These are phyloP conservation scores for Boletus vermiculosoides DNA, from an alignment of 768 basidiomycete genomes.

Conservation along the genomic window DNA sequence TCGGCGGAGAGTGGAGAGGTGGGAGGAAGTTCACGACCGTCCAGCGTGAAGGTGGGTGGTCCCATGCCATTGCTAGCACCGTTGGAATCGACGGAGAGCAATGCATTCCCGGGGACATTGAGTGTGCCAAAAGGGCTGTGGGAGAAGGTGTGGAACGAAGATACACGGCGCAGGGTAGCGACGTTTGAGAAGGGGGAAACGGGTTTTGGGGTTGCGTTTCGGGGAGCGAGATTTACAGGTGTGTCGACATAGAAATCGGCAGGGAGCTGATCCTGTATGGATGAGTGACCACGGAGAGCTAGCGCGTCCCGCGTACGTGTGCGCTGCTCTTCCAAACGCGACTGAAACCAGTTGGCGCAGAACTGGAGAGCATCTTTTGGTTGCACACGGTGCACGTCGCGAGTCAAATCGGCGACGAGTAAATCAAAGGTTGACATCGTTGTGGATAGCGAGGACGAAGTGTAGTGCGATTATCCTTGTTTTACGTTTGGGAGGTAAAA, in stretches of 20 bases:
- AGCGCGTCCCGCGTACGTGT: slow-evolving; percentile 63
- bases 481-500: slow-evolving; percentile 10
- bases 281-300: slow-evolving; percentile 48
- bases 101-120: slow-evolving; percentile 78
- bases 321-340: slow-evolving; percentile 81
- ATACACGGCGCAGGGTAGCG: slow-evolving; percentile 45
- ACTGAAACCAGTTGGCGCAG: slow-evolving; percentile 93
- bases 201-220: slow-evolving; percentile 37
- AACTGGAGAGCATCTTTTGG: slow-evolving; percentile 91
- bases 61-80: slow-evolving; percentile 28
- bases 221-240: slow-evolving; percentile 35
- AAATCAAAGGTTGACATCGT: slow-evolving; percentile 72
- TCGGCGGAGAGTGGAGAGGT: slow-evolving; percentile 56
- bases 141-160: slow-evolving; percentile 51
- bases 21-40: slow-evolving; percentile 58
- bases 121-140: slow-evolving; percentile 76
- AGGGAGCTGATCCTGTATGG: slow-evolving; percentile 52
- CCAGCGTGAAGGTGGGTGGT: slow-evolving; percentile 59
- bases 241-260: slow-evolving; percentile 58
- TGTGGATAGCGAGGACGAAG: slow-evolving; percentile 9
- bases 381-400: slow-evolving; percentile 81
- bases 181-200: slow-evolving; percentile 59
- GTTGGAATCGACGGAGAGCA: slow-evolving; percentile 52
- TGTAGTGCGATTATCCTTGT: slow-evolving; percentile 3
- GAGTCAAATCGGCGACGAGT: slow-evolving; percentile 81